Percentiles rank a stretch among this genome's conserved stretches.
phyloP scores from a whole-genome alignment of 2,329 filamentous ascomycete genomes.

The Cryphonectria japonica region DNA sequence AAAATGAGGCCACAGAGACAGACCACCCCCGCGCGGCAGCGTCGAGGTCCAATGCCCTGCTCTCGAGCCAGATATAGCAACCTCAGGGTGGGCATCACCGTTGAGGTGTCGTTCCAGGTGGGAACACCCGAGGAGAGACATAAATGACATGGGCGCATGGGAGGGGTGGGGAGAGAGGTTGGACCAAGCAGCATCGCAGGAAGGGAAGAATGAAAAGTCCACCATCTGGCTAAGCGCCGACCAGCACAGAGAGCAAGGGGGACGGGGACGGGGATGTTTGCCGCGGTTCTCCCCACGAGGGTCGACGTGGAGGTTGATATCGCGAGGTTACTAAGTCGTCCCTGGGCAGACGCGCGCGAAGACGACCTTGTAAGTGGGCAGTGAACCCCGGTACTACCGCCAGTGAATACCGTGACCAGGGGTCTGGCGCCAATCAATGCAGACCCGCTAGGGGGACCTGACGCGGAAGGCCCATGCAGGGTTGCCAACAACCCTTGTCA shows the following conservation, averaged over 20 bases:
- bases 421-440: slow-evolving; percentile 25
- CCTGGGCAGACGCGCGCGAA: slow-evolving; percentile 29
- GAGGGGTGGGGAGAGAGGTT: neutral
- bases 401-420: slow-evolving; percentile 10
- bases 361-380: slow-evolving; percentile 19
- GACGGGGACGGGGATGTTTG: slow-evolving; percentile 12
- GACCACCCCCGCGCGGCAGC: slow-evolving; percentile 23
- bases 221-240: slow-evolving; percentile 10
- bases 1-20: slow-evolving; percentile 28
- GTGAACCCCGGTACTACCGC: neutral
- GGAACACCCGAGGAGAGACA: neutral
- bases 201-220: neutral
- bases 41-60: slow-evolving; percentile 29
- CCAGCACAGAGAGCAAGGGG: slow-evolving; percentile 3
- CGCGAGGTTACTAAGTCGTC: neutral
- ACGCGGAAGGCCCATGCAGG: slow-evolving; percentile 20
- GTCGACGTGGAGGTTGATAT: neutral
- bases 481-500: slow-evolving; percentile 13
- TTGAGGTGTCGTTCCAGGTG: slow-evolving; percentile 13
- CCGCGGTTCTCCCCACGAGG: neutral
- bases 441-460: slow-evolving; percentile 25
- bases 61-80: slow-evolving; percentile 21
- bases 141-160: too few species aligned
- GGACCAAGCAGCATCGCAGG: slow-evolving; percentile 10
- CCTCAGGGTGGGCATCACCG: neutral